Percentiles rank a stretch among this genome's conserved stretches.
Conservation (phyloP, 1,284 basidiomycete species). For the Amylostereum chailletii region DNA sequence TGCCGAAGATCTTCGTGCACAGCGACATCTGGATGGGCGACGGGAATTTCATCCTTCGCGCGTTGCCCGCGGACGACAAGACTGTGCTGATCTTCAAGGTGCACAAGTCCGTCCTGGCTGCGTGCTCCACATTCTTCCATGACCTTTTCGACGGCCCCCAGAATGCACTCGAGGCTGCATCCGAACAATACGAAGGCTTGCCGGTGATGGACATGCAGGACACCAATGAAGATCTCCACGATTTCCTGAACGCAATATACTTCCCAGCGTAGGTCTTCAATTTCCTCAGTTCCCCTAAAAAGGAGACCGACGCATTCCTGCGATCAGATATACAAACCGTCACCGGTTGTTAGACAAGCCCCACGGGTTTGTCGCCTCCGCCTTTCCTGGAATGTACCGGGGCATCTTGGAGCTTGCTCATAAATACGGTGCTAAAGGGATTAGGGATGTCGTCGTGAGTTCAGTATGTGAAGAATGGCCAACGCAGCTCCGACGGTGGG, state of each 20-base stretch:
- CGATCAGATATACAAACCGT: background rate
- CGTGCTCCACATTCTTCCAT: background rate
- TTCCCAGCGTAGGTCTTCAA: background rate
- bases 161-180: background rate
- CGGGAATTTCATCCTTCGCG: background rate
- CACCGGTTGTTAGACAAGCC: background rate
- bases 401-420: background rate
- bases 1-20: background rate
- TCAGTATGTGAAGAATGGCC: background rate
- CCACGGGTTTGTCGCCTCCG: background rate
- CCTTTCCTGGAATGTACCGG: background rate
- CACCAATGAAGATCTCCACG: background rate
- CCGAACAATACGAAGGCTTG: background rate
- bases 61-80: background rate
- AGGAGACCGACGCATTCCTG: no score
- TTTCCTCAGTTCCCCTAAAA: no score
- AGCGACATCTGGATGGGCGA: background rate
- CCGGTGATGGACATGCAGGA: background rate
- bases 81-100: background rate
- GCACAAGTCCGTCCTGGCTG: background rate
- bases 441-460: background rate
- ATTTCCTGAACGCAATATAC: background rate
- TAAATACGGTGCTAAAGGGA: background rate
- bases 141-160: background rate
- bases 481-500: background rate